Conservation (phyloP, 2,329 filamentous ascomycete genomes). For the Colletotrichum camelliae region DNA sequence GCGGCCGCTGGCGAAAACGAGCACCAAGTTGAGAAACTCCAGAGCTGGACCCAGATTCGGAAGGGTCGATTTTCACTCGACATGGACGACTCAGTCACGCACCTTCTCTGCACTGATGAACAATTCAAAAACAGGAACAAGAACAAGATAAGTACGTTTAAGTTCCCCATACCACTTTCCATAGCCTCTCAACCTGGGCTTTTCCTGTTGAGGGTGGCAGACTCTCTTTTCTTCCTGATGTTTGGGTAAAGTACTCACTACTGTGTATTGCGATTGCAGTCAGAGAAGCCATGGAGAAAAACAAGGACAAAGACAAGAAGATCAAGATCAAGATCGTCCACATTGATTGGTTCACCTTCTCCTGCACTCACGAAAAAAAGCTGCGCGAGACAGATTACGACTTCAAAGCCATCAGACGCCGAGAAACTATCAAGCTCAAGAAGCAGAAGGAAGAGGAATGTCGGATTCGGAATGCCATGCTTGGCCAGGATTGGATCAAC, state of each 20-base stretch:
- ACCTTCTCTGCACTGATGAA: slow-evolving; percentile 71
- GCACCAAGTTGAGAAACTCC: slow-evolving; percentile 60
- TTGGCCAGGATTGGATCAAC: slow-evolving; percentile 50
- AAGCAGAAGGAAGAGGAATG: slow-evolving; percentile 39
- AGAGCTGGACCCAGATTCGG: slow-evolving; percentile 68
- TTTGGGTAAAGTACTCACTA: neutral
- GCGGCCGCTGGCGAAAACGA: slow-evolving; percentile 61
- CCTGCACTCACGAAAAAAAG: slow-evolving; percentile 31
- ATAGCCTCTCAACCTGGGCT: neutral
- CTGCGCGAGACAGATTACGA: slow-evolving; percentile 46
- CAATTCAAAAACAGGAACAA: slow-evolving; percentile 54
- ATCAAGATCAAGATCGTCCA: slow-evolving; percentile 45
- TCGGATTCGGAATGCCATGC: slow-evolving; percentile 35
- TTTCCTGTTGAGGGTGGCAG: neutral
- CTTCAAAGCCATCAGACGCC: slow-evolving; percentile 28
- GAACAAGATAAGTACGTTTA: slow-evolving; percentile 9
- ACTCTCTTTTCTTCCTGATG: neutral
- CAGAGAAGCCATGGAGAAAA: slow-evolving; percentile 37
- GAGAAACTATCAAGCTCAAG: slow-evolving; percentile 32
- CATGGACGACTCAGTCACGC: slow-evolving; percentile 66
- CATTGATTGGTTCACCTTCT: slow-evolving; percentile 60
- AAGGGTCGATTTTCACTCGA: slow-evolving; percentile 62
- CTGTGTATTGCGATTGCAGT: slow-evolving; percentile 30
- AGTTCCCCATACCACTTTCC: too few species aligned
- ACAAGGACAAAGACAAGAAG: slow-evolving; percentile 28